phyloP scores from a whole-genome alignment of 176 grass and related monocot genomes.

The Carex cristatella region DNA sequence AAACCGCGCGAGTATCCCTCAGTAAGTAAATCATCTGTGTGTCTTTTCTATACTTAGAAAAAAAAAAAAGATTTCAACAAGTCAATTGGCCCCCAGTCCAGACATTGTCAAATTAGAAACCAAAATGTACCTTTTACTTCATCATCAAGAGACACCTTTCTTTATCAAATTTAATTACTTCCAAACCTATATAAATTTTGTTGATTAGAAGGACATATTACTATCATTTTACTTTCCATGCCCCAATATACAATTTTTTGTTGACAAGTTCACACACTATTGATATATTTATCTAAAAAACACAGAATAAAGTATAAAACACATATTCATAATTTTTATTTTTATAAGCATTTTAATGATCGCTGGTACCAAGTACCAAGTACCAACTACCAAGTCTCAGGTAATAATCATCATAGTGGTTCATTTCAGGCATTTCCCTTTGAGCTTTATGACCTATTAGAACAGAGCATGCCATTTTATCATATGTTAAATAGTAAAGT shows the following conservation, averaged over 20 bases:
- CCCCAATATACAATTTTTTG: background rate
- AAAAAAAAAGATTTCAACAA: no score
- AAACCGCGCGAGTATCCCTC: constrained; percentile 29
- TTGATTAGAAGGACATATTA: background rate
- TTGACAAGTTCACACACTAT: background rate
- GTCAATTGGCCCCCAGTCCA: no score
- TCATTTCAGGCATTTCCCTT: constrained; percentile 67
- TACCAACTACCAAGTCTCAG: no score
- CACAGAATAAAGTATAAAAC: background rate
- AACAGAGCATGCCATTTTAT: constrained; percentile 87
- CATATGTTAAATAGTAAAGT: constrained; percentile 61
- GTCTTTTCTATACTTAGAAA: background rate
- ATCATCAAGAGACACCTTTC: background rate
- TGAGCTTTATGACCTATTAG: constrained; percentile 67
- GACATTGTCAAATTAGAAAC: no score
- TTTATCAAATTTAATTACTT: background rate
- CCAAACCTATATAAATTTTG: background rate
- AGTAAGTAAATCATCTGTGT: constrained; percentile 35
- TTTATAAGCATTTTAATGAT: background rate
- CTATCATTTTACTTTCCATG: background rate
- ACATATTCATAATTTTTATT: background rate
- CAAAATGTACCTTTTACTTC: no score
- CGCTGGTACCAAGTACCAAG: no score
- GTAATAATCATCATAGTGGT: background rate
- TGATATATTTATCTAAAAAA: background rate